Conservation (phyloP, 192 early-diverging fungal species). For the Phlyctochytrium bullatum region DNA sequence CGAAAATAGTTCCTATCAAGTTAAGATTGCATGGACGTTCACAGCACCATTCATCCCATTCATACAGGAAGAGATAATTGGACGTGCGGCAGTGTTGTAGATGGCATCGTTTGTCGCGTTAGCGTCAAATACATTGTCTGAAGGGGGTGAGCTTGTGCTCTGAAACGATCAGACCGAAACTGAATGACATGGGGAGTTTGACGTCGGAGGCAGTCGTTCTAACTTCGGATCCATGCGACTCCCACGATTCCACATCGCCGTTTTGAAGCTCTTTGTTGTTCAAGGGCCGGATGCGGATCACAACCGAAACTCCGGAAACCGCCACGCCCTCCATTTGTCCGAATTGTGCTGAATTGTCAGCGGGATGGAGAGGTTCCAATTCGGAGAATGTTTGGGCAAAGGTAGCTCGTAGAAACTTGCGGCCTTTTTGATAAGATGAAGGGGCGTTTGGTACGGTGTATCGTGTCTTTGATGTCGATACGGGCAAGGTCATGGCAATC, state of each 20-base stretch:
- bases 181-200: neutral
- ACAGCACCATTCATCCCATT: slow-evolving; percentile 20
- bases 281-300: slow-evolving; percentile 16
- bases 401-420: slow-evolving; percentile 5
- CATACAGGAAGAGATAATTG: neutral
- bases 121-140: neutral
- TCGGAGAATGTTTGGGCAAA: slow-evolving; percentile 44
- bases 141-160: neutral
- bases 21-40: neutral
- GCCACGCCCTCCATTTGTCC: neutral
- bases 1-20: slow-evolving; percentile 83
- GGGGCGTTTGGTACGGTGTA: slow-evolving; percentile 47
- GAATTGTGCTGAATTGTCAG: neutral
- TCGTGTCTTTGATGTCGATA: slow-evolving; percentile 38
- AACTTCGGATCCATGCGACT: neutral
- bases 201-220: neutral
- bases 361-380: slow-evolving; percentile 21
- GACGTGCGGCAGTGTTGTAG: neutral
- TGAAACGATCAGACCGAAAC: neutral
- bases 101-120: neutral
- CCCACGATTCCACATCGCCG: slow-evolving; percentile 1
- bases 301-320: slow-evolving; percentile 6
- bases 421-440: neutral
- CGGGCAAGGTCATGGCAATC: slow-evolving; percentile 40
- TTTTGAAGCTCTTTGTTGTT: slow-evolving; percentile 9